These are phyloP conservation scores for Capsicum rhomboideum DNA, from an alignment of 257 asterid species.

Conservation along the genomic window DNA sequence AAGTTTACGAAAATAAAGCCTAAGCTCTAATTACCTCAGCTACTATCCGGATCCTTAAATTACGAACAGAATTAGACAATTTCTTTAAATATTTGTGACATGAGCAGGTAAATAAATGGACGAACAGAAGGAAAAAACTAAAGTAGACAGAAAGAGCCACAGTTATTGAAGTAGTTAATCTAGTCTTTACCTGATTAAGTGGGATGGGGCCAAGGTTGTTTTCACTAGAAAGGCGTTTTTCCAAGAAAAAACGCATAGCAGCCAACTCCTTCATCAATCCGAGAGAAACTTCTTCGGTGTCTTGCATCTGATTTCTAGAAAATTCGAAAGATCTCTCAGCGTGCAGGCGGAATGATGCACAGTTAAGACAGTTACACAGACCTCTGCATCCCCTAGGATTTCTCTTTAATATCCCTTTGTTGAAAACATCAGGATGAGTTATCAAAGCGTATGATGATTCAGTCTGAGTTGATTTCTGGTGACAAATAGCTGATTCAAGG, in stretches of 20 bases:
- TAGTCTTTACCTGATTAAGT: constrained; percentile 28
- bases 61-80: neutral
- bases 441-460: constrained; percentile 10
- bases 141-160: neutral
- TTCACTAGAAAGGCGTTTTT: constrained; percentile 20
- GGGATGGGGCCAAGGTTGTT: constrained; percentile 14
- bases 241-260: constrained; percentile 45
- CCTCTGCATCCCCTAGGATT: constrained; percentile 82
- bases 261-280: constrained; percentile 60
- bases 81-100: neutral
- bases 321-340: constrained; percentile 80
- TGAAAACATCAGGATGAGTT: constrained; percentile 9
- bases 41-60: neutral
- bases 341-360: constrained; percentile 79
- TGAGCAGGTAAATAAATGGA: neutral
- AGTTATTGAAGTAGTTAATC: too few species aligned
- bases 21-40: neutral
- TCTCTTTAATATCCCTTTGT: constrained; percentile 64
- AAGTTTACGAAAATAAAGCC: neutral
- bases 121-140: neutral
- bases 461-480: constrained; percentile 4
- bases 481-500: constrained; percentile 3
- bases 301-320: constrained; percentile 74
- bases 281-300: constrained; percentile 62
- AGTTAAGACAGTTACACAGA: constrained; percentile 65